phyloP scores from a whole-genome alignment of 345 rosid species.

The Carallia brachiata region DNA sequence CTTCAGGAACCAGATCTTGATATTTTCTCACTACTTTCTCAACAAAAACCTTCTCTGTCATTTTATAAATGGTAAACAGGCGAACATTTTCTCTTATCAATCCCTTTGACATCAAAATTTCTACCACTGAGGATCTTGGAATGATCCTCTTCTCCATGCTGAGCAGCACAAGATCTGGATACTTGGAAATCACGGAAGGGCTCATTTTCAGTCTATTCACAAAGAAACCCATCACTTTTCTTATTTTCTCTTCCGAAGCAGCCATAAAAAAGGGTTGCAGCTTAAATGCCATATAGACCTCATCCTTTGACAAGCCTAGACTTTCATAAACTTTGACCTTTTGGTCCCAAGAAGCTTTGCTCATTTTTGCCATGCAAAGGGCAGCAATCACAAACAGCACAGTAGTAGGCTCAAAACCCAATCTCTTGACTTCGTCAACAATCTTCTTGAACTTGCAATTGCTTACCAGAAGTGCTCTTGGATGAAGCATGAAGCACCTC shows the following conservation, averaged over 20 bases:
- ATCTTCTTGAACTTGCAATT: slow-evolving; percentile 2
- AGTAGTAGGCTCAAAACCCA: slow-evolving; percentile 16
- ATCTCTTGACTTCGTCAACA: slow-evolving; percentile 6
- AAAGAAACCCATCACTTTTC: slow-evolving; percentile 10
- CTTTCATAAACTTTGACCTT: too few species aligned
- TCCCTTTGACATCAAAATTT: slow-evolving; percentile 17
- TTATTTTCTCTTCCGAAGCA: slow-evolving; percentile 19
- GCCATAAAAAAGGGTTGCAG: slow-evolving; percentile 17
- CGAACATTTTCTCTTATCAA: slow-evolving; percentile 3
- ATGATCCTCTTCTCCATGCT: slow-evolving; percentile 25
- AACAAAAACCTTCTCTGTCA: slow-evolving; percentile 13
- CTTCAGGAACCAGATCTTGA: slow-evolving; percentile 11
- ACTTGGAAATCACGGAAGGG: slow-evolving; percentile 7
- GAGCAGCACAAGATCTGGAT: slow-evolving; percentile 9
- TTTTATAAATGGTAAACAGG: background rate
- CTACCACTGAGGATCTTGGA: slow-evolving; percentile 21
- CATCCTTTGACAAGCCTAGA: slow-evolving; percentile 17
- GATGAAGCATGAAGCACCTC: background rate
- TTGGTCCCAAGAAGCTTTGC: too few species aligned
- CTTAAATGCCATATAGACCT: slow-evolving; percentile 11
- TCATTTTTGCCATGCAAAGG: background rate
- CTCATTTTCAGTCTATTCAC: slow-evolving; percentile 8
- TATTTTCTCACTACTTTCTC: slow-evolving; percentile 12
- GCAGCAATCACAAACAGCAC: slow-evolving; percentile 13
- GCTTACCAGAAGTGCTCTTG: background rate